Conservation (phyloP, 257 asterid species). For the Nemophila menziesii region DNA sequence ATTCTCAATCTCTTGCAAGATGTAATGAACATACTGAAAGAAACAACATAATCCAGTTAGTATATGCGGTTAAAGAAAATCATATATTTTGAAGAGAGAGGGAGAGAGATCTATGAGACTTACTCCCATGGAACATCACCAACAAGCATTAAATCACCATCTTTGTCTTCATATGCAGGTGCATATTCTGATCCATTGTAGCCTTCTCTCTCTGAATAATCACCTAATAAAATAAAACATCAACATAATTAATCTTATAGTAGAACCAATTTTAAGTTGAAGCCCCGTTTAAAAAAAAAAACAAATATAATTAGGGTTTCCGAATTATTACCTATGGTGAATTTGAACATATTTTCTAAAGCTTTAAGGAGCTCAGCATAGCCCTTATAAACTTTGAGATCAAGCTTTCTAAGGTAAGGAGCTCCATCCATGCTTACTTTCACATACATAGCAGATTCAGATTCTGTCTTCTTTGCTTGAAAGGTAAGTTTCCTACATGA, state of each 20-base stretch:
- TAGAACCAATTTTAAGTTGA: neutral
- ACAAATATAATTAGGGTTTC: too few species aligned
- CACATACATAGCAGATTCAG: slow-evolving; percentile 47
- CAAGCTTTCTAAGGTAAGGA: slow-evolving; percentile 75
- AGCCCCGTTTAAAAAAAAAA: too few species aligned
- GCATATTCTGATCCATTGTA: slow-evolving; percentile 80
- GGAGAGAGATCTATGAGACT: too few species aligned
- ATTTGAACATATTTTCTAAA: slow-evolving; percentile 71
- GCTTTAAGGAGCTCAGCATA: slow-evolving; percentile 45
- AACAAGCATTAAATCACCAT: slow-evolving; percentile 86
- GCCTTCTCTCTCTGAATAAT: slow-evolving; percentile 81
- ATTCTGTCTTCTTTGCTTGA: slow-evolving; percentile 26
- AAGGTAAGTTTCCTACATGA: neutral
- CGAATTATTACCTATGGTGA: slow-evolving; percentile 40
- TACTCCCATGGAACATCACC: slow-evolving; percentile 93
- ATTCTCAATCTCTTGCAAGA: slow-evolving; percentile 75
- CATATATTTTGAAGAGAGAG: neutral
- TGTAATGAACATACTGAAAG: slow-evolving; percentile 63
- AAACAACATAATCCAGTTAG: slow-evolving; percentile 11
- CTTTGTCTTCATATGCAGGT: slow-evolving; percentile 90
- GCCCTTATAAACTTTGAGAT: slow-evolving; percentile 42
- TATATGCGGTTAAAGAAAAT: neutral
- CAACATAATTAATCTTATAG: neutral
- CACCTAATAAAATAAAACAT: slow-evolving; percentile 26
- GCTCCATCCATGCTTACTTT: slow-evolving; percentile 94